Percentiles rank a stretch among this genome's conserved stretches.
Conservation (phyloP, 2,329 filamentous ascomycete genomes). For the Alternaria triticina region DNA sequence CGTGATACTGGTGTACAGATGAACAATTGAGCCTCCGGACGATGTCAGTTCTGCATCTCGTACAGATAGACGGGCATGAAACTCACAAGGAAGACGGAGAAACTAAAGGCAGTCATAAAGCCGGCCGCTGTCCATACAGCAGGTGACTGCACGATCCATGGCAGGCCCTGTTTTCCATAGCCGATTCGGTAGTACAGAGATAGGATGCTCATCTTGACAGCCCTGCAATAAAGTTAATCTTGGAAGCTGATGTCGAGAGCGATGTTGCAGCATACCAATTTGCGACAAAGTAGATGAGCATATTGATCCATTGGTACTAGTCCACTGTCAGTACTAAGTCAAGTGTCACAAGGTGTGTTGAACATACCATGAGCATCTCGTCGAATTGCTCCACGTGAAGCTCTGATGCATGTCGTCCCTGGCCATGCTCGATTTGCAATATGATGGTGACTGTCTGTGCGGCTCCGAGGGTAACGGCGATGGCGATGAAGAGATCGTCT, state of each 20-base stretch:
- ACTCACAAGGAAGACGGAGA: conserved; percentile 31
- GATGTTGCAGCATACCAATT: conserved; percentile 27
- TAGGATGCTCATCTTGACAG: conserved; percentile 41
- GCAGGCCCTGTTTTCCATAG: conserved; percentile 28
- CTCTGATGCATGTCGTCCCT: conserved; percentile 26
- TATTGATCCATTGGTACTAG: conserved; percentile 38
- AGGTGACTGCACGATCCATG: conserved; percentile 28
- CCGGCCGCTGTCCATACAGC: conserved; percentile 30
- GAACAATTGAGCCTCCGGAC: conserved; percentile 24
- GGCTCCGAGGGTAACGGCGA: conserved; percentile 31
- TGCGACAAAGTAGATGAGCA: conserved; percentile 35
- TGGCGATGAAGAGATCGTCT: conserved; percentile 35
- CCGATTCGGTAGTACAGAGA: conserved; percentile 38
- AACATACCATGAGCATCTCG: conserved; percentile 30
- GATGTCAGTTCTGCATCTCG: not conserved
- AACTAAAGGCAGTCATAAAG: conserved; percentile 26
- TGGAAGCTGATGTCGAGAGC: not conserved
- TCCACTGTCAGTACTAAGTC: not conserved
- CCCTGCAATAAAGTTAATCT: conserved; percentile 16
- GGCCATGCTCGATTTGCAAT: conserved; percentile 34
- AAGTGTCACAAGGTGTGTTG: no score
- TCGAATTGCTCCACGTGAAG: conserved; percentile 25
- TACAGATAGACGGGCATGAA: not conserved
- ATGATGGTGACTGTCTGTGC: conserved; percentile 34
- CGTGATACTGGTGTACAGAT: conserved; percentile 28